phyloP scores from a whole-genome alignment of 2,329 filamentous ascomycete species.

The Diaporthe citrichinensis region DNA sequence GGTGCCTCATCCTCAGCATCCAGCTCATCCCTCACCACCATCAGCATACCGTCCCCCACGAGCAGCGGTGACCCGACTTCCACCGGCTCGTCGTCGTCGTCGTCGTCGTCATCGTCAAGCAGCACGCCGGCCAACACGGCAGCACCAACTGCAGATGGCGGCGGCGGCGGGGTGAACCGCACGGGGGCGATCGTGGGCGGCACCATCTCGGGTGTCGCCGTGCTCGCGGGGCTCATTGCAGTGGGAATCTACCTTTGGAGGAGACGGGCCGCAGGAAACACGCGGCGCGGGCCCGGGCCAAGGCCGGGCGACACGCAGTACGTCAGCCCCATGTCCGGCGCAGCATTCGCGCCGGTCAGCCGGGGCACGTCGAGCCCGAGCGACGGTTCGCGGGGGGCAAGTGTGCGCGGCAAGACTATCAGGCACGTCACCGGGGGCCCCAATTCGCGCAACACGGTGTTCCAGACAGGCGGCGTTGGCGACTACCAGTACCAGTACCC shows the following conservation, averaged over 20 bases:
- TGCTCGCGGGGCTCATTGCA: constrained; percentile 58
- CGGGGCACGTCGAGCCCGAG: constrained; percentile 6
- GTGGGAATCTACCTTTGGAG: constrained; percentile 61
- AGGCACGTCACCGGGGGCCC: constrained; percentile 40
- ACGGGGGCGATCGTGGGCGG: constrained; percentile 69
- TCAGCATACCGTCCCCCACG: constrained; percentile 41
- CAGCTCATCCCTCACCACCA: constrained; percentile 34
- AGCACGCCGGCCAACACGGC: constrained; percentile 40
- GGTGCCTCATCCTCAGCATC: constrained; percentile 39
- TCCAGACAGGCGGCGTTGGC: constrained; percentile 32
- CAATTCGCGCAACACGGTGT: constrained; percentile 30
- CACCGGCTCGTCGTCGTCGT: constrained; percentile 25
- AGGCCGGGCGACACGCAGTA: constrained; percentile 54
- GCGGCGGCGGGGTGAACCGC: constrained; percentile 45
- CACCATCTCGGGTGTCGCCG: constrained; percentile 65
- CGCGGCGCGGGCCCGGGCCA: constrained; percentile 58
- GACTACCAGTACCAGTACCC: constrained; percentile 43
- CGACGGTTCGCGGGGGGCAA: not conserved
- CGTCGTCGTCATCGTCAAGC: constrained; percentile 11
- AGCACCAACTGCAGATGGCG: constrained; percentile 40
- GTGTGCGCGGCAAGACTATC: constrained; percentile 38
- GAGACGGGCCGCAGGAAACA: constrained; percentile 56
- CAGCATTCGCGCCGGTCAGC: constrained; percentile 55
- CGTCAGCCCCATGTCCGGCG: constrained; percentile 52
- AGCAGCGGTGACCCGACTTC: constrained; percentile 34